phyloP scores from a whole-genome alignment of 2,329 filamentous ascomycete genomes.

The Piedraia hortae region DNA sequence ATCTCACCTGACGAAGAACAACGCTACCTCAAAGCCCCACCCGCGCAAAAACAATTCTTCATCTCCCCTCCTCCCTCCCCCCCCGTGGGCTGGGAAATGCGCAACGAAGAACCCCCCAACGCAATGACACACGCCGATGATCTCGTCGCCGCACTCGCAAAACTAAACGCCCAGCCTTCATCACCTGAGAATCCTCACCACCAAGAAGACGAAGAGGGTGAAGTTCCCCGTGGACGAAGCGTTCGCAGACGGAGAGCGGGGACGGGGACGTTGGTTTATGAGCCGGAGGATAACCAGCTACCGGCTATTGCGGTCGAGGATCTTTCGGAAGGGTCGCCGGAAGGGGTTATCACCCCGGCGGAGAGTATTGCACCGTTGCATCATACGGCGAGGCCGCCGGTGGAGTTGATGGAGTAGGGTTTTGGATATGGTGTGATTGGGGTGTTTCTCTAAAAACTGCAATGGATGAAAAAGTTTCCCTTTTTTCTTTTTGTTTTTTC shows the following conservation, averaged over 20 bases:
- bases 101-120: constrained; percentile 35
- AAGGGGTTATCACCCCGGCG: constrained; percentile 19
- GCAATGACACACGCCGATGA: constrained; percentile 37
- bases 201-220: constrained; percentile 3
- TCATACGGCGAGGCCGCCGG: constrained; percentile 27
- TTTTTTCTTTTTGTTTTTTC: no score
- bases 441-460: neutral
- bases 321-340: constrained; percentile 24
- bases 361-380: constrained; percentile 16
- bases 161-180: constrained; percentile 19
- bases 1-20: constrained; percentile 14
- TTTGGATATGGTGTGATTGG: neutral
- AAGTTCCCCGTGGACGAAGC: constrained; percentile 4
- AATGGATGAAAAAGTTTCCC: neutral
- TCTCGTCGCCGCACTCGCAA: constrained; percentile 27
- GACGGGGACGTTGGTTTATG: constrained; percentile 28
- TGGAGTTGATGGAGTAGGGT: constrained; percentile 25
- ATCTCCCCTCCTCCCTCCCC: constrained; percentile 36
- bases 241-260: constrained; percentile 6
- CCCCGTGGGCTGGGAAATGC: constrained; percentile 36
- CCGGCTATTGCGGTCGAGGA: constrained; percentile 38
- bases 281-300: constrained; percentile 34
- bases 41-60: constrained; percentile 35
- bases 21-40: constrained; percentile 25
- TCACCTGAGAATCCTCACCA: constrained; percentile 9